Base-by-base conservation (phyloP, 177 flowering plant genomes). In the Vitis hybrid region DNA sequence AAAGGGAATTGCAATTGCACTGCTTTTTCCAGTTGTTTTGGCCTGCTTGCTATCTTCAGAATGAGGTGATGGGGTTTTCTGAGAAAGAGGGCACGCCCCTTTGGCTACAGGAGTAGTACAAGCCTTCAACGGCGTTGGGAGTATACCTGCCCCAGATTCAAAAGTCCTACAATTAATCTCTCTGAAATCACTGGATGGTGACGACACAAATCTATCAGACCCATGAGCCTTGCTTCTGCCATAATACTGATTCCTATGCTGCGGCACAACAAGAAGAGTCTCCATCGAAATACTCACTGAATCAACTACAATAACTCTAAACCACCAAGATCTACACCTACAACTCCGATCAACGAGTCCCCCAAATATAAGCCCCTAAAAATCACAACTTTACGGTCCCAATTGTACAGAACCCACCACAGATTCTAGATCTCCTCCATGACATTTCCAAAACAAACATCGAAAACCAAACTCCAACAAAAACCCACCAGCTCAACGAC, bases 151-250 rank as follows among this genome's bases (percentile, higher is more conserved):
- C 5, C 83, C 86, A 12, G 88, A 85, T 56, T 88, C 85, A 70
- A 85, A 94, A 17, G 83, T 68, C 76, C 95, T 67, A 69, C 91
- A 86, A 65, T 79, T 88, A 66, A 87, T 77, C 45, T 81, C 83
- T 62, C 85, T 79, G 45, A 81, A 85, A 10, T 78, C 71, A 45
- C 69, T 58, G 1, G 83, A 76, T 1, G 83, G 79, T 19, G 84
- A 72, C 6, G 90, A 78, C n/a, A 80, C 79, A 15, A 69, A 80
- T 61, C 80, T 45, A 15, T 70, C 80, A n/a, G 80, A 50, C 19
- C 80, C 75, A 32, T 76, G 68, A 1, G 69, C 9, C 74, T 72
- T 82, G 58, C 72, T 76, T 70, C 79, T 68, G 61, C 81, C 65
- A 65, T 79, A 80, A 50, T 74, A 83, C 61, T 86, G 93, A 75